These are phyloP conservation scores for Yarrowia phangngaensis DNA, from an alignment of 805 yeast species.

Conservation along the genomic window DNA sequence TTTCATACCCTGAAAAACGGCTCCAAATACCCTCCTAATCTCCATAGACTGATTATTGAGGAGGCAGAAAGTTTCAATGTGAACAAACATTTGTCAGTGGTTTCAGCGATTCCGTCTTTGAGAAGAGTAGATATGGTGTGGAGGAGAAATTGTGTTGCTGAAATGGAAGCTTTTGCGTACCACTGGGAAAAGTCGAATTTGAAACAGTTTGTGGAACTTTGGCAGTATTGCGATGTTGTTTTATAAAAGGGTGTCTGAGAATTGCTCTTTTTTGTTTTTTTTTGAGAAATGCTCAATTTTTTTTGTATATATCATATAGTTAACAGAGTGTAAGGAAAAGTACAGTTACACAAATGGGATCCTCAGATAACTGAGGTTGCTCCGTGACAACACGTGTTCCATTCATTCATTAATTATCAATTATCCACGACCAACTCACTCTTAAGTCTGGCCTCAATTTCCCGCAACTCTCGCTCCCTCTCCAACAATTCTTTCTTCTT, in stretches of 20 bases:
- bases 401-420: too few species aligned
- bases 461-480: slow-evolving; percentile 43
- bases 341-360: too few species aligned
- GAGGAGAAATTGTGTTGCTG: slow-evolving; percentile 10
- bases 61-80: slow-evolving; percentile 16
- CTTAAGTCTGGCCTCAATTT: slow-evolving; percentile 40
- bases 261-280: too few species aligned
- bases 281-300: too few species aligned
- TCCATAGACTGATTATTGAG: slow-evolving; percentile 4
- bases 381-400: too few species aligned
- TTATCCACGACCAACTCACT: slow-evolving; percentile 5
- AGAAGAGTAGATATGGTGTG: slow-evolving; percentile 14
- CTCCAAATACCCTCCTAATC: slow-evolving; percentile 13
- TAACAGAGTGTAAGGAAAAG: too few species aligned
- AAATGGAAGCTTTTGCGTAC: slow-evolving; percentile 2
- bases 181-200: slow-evolving; percentile 1
- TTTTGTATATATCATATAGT: too few species aligned
- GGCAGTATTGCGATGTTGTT: slow-evolving; percentile 24
- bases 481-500: slow-evolving; percentile 40
- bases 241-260: too few species aligned
- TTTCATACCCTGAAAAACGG: slow-evolving; percentile 7
- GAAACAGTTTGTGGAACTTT: slow-evolving; percentile 5
- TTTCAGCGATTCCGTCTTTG: slow-evolving; percentile 9
- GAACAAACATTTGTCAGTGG: slow-evolving; percentile 1
- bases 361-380: too few species aligned